phyloP scores from a whole-genome alignment of 1,284 basidiomycete species.

The Tylopilus orsonianus region DNA sequence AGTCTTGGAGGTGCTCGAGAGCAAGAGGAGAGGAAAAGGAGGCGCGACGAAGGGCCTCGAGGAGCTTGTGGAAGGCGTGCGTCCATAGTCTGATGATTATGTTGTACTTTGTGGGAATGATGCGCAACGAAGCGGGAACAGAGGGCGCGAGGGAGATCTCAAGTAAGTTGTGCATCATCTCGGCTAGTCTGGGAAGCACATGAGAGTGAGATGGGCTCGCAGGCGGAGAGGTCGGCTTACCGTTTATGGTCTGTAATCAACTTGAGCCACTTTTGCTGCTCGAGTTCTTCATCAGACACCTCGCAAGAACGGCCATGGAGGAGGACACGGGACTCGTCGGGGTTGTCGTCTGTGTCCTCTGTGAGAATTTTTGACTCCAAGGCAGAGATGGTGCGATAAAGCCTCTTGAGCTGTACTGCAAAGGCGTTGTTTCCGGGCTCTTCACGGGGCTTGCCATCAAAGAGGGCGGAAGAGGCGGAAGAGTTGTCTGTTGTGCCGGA shows the following conservation, averaged over 20 bases:
- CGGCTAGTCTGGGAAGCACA: slow-evolving; percentile 64
- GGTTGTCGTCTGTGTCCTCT: slow-evolving; percentile 55
- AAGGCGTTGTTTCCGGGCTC: slow-evolving; percentile 66
- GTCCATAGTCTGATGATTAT: slow-evolving; percentile 94
- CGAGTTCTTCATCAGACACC: slow-evolving; percentile 49
- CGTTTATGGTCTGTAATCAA: slow-evolving; percentile 70
- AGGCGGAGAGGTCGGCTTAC: slow-evolving; percentile 38
- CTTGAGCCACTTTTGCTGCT: slow-evolving; percentile 65
- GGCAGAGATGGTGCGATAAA: slow-evolving; percentile 74
- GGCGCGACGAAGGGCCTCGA: slow-evolving; percentile 86
- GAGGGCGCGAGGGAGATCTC: slow-evolving; percentile 83
- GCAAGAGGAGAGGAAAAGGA: slow-evolving; percentile 63
- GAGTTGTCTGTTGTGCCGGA: slow-evolving; percentile 72
- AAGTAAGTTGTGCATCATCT: slow-evolving; percentile 86
- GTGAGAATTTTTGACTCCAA: slow-evolving; percentile 73
- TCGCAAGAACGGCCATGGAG: slow-evolving; percentile 46
- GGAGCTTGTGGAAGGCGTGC: slow-evolving; percentile 84
- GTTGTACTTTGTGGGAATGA: slow-evolving; percentile 92
- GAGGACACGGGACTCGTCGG: slow-evolving; percentile 52
- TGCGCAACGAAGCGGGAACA: slow-evolving; percentile 83
- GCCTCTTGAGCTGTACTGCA: slow-evolving; percentile 72
- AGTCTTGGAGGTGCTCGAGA: slow-evolving; percentile 81
- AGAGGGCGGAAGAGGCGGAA: slow-evolving; percentile 66
- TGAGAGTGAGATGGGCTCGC: slow-evolving; percentile 8
- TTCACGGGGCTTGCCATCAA: slow-evolving; percentile 50